Conservation (phyloP, 257 asterid genomes). For the Plantago major region DNA sequence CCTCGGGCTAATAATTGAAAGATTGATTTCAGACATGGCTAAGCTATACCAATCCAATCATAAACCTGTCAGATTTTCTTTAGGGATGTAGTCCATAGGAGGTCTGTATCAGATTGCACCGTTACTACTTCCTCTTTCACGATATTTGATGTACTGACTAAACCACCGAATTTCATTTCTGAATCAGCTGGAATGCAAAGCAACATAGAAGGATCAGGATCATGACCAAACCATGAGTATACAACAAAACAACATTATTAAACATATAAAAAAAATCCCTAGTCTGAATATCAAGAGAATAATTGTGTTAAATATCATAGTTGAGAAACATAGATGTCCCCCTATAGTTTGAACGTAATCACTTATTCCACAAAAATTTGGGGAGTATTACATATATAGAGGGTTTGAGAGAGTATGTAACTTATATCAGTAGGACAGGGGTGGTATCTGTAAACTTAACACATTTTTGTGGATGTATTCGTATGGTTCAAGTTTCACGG, state of each 20-base stretch:
- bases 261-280: neutral
- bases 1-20: neutral
- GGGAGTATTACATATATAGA: no score
- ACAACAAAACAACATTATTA: neutral
- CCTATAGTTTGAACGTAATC: no score
- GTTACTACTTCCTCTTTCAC: slow-evolving; percentile 58
- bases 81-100: slow-evolving; percentile 88
- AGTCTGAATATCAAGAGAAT: neutral
- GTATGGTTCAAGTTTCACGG: no score
- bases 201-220: slow-evolving; percentile 16
- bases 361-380: no score
- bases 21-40: neutral
- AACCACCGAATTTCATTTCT: slow-evolving; percentile 83
- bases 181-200: slow-evolving; percentile 46
- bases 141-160: slow-evolving; percentile 77
- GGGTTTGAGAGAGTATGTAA: no score
- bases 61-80: slow-evolving; percentile 29
- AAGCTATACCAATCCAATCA: slow-evolving; percentile 7
- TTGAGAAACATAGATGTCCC: neutral
- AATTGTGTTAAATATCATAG: neutral
- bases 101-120: slow-evolving; percentile 72
- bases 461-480: no score
- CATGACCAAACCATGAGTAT: neutral
- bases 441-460: no score
- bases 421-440: no score